Conservation (phyloP, 1,284 basidiomycete species). For the Pseudozyma hubeiensis region DNA sequence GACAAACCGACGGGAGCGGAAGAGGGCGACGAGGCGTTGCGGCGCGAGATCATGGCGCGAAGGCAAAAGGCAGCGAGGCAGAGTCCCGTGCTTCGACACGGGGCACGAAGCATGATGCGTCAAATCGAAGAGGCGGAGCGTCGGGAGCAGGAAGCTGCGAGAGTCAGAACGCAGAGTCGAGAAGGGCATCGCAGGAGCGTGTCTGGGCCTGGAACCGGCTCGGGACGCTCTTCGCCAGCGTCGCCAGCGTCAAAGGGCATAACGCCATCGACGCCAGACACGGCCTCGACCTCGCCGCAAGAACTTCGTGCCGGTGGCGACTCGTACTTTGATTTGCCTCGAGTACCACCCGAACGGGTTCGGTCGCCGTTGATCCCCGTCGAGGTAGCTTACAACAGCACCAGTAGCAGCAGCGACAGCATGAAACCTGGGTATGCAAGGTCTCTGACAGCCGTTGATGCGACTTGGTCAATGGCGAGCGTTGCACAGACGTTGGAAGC, state of each 20-base stretch:
- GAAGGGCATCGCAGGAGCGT: background rate
- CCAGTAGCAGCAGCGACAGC: no score
- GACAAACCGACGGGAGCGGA: slow-evolving; percentile 23
- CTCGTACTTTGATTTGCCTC: slow-evolving; percentile 27
- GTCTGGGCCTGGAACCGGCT: slow-evolving; percentile 21
- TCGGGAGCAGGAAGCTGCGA: slow-evolving; percentile 28
- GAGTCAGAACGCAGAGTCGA: slow-evolving; percentile 19
- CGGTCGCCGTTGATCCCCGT: slow-evolving; percentile 42
- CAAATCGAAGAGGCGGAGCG: slow-evolving; percentile 48
- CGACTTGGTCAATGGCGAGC: slow-evolving; percentile 13
- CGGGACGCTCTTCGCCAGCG: slow-evolving; percentile 26
- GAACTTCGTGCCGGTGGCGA: slow-evolving; percentile 2
- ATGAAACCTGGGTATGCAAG: slow-evolving; percentile 6
- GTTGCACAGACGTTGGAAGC: slow-evolving; percentile 24
- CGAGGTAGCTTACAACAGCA: slow-evolving; percentile 1
- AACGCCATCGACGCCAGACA: slow-evolving; percentile 29
- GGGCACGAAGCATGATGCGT: slow-evolving; percentile 48
- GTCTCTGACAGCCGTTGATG: slow-evolving; percentile 2
- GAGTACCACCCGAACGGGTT: slow-evolving; percentile 22
- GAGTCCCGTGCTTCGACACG: slow-evolving; percentile 32
- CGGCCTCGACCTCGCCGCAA: slow-evolving; percentile 25
- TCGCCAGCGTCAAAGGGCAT: slow-evolving; percentile 19
- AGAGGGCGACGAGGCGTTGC: slow-evolving; percentile 35
- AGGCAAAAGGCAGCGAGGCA: slow-evolving; percentile 25
- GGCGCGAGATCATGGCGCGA: slow-evolving; percentile 32